Base-by-base conservation (phyloP, 495 filamentous ascomycete species). In the Aspergillus incahuasiensis region DNA sequence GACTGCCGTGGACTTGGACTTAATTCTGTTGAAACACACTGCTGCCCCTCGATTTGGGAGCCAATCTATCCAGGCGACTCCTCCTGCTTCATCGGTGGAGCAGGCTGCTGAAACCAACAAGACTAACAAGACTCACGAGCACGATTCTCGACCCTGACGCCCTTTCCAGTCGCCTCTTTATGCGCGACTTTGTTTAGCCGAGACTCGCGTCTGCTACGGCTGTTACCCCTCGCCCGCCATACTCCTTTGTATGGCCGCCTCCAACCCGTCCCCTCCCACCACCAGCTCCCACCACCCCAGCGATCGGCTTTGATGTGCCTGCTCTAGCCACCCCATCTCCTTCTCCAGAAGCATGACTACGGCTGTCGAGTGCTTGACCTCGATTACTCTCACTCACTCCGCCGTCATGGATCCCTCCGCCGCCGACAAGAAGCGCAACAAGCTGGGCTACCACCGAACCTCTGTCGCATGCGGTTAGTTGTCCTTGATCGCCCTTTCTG, bases 381-480 rank as follows among this genome's bases (percentile, higher is more conserved):
- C 88, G 60, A 87, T 82, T 59, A 82, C 86, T 61, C 86, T 80
- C 72, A 81, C 85, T 58, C 82, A 84, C 57, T 74, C 77, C 57
- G 62, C 68, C 45, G 61, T 73, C 64, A 73, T 71, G 71, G 76
- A 72, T 57, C 63, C 63, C 45, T 70, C 74, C 45, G 69, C 74
- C 45, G 69, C 70, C 40, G 92, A 96, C 64, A 96, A 94, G 74
- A 87, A 89, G 69, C 86, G 94, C 62, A 98, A 97, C 69, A 97
- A 95, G 73, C 79, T 98, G 50, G 94, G 94, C 28, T 98, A 98
- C 70, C 92, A 97, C 78, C 86, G 94, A 55, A 97, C 91, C 34
- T 95, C 94, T 53, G 90, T 97, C 68, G 94, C 94, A 61, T 98
- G 94, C 79, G 88, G 94, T 98, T 81, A 85, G 91, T 85, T 38